Percentiles rank a stretch among this genome's conserved stretches.
Conservation (phyloP, 1,284 basidiomycete species). For the Ustilago lituana region DNA sequence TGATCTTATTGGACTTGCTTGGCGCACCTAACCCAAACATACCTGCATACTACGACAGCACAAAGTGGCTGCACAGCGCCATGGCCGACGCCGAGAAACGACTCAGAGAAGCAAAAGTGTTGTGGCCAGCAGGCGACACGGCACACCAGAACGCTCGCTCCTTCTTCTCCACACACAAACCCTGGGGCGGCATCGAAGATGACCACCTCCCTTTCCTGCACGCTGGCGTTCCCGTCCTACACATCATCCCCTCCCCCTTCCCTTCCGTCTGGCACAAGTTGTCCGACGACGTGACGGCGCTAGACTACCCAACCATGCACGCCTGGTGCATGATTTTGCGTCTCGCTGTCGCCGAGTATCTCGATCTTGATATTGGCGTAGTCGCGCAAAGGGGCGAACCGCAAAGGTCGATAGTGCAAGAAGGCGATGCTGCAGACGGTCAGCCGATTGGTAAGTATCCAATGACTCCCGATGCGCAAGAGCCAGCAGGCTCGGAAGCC, state of each 20-base stretch:
- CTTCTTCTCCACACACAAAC: conserved; percentile 31
- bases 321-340: conserved; percentile 84
- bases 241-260: conserved; percentile 89
- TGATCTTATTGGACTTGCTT: conserved; percentile 63
- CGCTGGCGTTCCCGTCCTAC: conserved; percentile 85
- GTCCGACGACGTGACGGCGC: conserved; percentile 85
- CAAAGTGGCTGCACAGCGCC: conserved; percentile 54
- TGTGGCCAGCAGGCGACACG: conserved; percentile 43
- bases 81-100: conserved; percentile 49
- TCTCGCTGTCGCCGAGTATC: conserved; percentile 88
- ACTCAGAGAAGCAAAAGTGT: conserved; percentile 18
- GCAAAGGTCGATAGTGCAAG: not conserved
- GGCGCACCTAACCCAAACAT: conserved; percentile 53
- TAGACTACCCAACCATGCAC: conserved; percentile 85
- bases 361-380: conserved; percentile 72
- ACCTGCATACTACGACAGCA: conserved; percentile 55
- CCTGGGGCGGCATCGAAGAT: conserved; percentile 82
- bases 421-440: no score
- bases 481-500: no score
- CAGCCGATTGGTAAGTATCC: conserved; percentile 13
- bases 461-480: no score
- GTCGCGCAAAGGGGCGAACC: not conserved
- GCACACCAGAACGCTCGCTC: conserved; percentile 2
- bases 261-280: conserved; percentile 90
- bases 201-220: conserved; percentile 92